Evolutionary conservation across 108 stramenopile genomes (phyloP).

Genomic region (Phaeodactylum tricornutum): DNA sequence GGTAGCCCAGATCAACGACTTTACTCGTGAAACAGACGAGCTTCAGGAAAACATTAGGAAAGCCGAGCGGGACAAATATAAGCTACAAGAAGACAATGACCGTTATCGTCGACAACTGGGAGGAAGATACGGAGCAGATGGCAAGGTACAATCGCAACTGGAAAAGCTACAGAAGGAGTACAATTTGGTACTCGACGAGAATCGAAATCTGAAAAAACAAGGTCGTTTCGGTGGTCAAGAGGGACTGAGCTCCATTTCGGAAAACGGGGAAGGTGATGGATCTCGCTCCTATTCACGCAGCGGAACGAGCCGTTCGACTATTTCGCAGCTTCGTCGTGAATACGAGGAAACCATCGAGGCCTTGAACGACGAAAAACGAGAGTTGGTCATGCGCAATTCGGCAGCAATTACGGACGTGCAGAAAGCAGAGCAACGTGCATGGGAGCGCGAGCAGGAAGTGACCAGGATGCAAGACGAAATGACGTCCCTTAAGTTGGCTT

Average conservation of each 20-base stretch:
- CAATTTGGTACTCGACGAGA: constrained; percentile 58
- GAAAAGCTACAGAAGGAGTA: constrained; percentile 68
- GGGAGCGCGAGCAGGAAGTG: constrained; percentile 65
- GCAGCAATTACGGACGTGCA: constrained; percentile 59
- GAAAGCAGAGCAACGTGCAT: constrained; percentile 62
- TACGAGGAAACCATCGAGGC: constrained; percentile 62
- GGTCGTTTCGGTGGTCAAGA: background rate
- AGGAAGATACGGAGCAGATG: constrained; percentile 42
- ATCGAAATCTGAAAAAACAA: constrained; percentile 43
- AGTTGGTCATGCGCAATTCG: constrained; percentile 73
- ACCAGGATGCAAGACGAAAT: constrained; percentile 44
- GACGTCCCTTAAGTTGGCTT: constrained; percentile 45
- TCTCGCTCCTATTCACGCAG: constrained; percentile 14
- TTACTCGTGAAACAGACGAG: constrained; percentile 35
- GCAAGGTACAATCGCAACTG: constrained; percentile 31
- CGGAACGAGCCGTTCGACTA: constrained; percentile 12
- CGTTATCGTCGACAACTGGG: constrained; percentile 77
- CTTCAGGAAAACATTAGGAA: constrained; percentile 35
- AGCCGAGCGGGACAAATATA: constrained; percentile 46
- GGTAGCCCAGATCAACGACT: constrained; percentile 23
- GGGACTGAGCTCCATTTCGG: constrained; percentile 7
- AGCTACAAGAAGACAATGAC: constrained; percentile 65
- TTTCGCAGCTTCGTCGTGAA: constrained; percentile 49
- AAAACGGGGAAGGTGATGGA: constrained; percentile 4
- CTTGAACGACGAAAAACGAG: constrained; percentile 70